Conservation (phyloP, 2,329 filamentous ascomycete genomes). For the Phoma sp. region DNA sequence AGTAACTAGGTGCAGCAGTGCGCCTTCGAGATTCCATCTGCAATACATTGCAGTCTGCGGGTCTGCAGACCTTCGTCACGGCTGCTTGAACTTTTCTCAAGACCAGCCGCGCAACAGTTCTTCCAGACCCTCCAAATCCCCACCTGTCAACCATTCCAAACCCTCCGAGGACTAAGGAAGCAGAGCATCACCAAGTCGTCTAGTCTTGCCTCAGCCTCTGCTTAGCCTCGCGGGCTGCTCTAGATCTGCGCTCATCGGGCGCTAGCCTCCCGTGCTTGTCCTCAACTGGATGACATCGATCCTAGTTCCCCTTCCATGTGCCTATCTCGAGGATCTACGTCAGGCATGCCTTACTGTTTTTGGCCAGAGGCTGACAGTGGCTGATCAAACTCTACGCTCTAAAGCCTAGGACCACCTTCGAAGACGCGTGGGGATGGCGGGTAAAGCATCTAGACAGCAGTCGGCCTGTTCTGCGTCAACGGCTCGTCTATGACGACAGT, state of each 20-base stretch:
- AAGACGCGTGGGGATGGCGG: slow-evolving; percentile 6
- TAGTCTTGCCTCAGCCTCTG: background rate
- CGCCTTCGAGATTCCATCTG: background rate
- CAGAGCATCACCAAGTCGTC: background rate
- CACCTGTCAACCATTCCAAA: too few relatives aligned
- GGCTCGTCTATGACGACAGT: slow-evolving; percentile 8
- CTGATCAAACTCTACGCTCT: background rate
- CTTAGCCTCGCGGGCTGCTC: background rate
- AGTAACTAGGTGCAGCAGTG: background rate
- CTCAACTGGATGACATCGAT: background rate
- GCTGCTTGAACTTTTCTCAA: too few relatives aligned
- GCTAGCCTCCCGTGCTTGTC: background rate
- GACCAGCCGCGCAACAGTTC: too few relatives aligned
- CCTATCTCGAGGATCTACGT: slow-evolving; percentile 3
- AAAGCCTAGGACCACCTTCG: background rate
- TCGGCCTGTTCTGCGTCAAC: background rate
- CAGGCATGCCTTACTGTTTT: slow-evolving; percentile 4
- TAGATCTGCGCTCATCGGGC: background rate
- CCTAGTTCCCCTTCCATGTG: slow-evolving; percentile 2
- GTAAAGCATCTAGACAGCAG: background rate
- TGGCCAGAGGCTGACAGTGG: background rate
- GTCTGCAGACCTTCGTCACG: too few relatives aligned
- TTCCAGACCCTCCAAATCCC: too few relatives aligned
- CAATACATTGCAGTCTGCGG: background rate
- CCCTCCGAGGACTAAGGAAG: background rate